These are phyloP conservation scores for Coelastrella sp. DNA, from an alignment of 139 green algal genomes.

Conservation along the genomic window DNA sequence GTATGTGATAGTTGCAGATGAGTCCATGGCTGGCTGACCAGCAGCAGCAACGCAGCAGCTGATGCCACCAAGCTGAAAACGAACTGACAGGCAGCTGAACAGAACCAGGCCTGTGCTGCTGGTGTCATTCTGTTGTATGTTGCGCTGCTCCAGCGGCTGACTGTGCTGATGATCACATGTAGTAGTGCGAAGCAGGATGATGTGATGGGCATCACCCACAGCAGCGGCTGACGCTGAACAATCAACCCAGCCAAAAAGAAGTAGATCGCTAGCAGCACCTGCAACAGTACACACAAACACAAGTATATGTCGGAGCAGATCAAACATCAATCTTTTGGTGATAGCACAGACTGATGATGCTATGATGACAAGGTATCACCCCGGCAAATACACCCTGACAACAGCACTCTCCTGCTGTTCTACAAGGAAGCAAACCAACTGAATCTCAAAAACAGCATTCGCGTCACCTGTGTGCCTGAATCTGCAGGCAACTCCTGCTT, in stretches of 20 bases:
- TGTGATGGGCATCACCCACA: constrained; percentile 79
- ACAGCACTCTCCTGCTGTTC: too few species aligned
- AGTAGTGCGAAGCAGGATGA: constrained; percentile 59
- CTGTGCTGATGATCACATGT: neutral
- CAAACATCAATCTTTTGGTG: too few species aligned
- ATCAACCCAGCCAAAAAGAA: constrained; percentile 85
- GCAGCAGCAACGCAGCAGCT: constrained; percentile 50
- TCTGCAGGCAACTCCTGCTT: constrained; percentile 60
- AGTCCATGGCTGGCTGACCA: constrained; percentile 44
- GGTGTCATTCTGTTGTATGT: constrained; percentile 1
- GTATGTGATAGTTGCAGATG: too few species aligned
- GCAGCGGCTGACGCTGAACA: constrained; percentile 69
- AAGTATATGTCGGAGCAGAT: neutral
- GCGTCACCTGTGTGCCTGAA: constrained; percentile 63
- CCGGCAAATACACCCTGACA: too few species aligned
- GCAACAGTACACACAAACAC: constrained; percentile 1
- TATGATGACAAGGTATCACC: too few species aligned
- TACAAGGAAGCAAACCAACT: too few species aligned
- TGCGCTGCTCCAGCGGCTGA: neutral
- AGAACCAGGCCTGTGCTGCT: neutral
- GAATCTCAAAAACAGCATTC: too few species aligned
- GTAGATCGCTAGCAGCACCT: constrained; percentile 84
- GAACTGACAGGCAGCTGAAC: constrained; percentile 47
- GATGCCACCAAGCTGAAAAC: constrained; percentile 57
- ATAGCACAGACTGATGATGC: too few species aligned